Conservation (phyloP, 169 alveolate genomes). For the Babesia divergens region DNA sequence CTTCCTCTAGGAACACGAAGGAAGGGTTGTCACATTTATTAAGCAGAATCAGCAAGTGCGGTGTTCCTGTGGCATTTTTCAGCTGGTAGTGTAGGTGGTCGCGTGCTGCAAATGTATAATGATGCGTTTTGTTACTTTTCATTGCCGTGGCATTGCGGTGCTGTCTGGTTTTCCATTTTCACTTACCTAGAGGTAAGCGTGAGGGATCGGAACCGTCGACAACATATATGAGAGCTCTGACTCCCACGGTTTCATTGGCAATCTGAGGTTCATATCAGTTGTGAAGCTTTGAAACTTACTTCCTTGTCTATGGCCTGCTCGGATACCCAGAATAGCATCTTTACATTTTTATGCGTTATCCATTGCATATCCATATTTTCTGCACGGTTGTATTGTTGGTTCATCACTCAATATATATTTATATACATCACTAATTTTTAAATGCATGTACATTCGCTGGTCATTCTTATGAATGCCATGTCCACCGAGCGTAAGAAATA, state of each 20-base stretch:
- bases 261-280: not conserved
- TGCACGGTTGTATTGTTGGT: conserved; percentile 2
- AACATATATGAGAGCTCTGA: conserved; percentile 28
- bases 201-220: conserved; percentile 39
- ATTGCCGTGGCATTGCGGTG: not conserved
- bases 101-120: not conserved
- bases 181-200: not conserved
- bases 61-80: conserved; percentile 12
- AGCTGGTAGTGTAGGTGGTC: conserved; percentile 10
- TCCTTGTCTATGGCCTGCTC: conserved; percentile 13
- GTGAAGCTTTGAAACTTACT: not conserved
- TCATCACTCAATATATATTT: not conserved
- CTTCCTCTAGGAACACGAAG: conserved; percentile 33
- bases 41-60: conserved; percentile 25
- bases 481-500: too few relatives aligned
- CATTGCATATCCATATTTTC: conserved; percentile 27
- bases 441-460: too few relatives aligned
- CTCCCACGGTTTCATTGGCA: conserved; percentile 1
- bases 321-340: conserved; percentile 39
- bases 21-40: conserved; percentile 52
- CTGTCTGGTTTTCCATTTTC: not conserved
- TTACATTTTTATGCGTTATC: conserved; percentile 16
- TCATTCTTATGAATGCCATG: too few relatives aligned
- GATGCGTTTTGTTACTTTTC: not conserved
- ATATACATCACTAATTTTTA: not conserved